A percentile compares a stretch with the other conserved stretches of the same genome.
phyloP scores from a whole-genome alignment of 805 yeast genomes.

The Danielozyma ontarioensis region DNA sequence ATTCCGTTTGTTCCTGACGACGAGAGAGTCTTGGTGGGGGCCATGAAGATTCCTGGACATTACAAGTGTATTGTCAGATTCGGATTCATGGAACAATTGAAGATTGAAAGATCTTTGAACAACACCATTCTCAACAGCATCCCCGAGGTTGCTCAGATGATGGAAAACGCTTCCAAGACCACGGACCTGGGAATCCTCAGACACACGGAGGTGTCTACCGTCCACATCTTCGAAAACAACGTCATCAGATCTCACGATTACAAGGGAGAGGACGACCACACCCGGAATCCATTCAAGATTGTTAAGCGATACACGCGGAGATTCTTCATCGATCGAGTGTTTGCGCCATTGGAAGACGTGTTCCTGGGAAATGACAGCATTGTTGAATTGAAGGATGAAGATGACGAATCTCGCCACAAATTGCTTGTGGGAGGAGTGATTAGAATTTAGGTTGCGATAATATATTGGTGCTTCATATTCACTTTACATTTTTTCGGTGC shows the following conservation, averaged over 20 bases:
- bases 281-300: slow-evolving; percentile 11
- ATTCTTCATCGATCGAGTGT: slow-evolving; percentile 18
- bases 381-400: slow-evolving; percentile 14
- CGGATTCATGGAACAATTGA: slow-evolving; percentile 43
- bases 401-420: slow-evolving; percentile 17
- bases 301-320: slow-evolving; percentile 11
- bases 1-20: slow-evolving; percentile 36
- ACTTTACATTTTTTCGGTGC: too few species aligned
- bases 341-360: slow-evolving; percentile 20
- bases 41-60: slow-evolving; percentile 40
- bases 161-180: not conserved
- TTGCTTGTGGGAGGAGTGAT: slow-evolving; percentile 22
- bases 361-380: slow-evolving; percentile 16
- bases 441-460: slow-evolving; percentile 16
- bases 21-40: slow-evolving; percentile 36
- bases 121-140: slow-evolving; percentile 15
- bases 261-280: slow-evolving; percentile 6
- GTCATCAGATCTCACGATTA: slow-evolving; percentile 19
- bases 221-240: slow-evolving; percentile 28
- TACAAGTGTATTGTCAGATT: slow-evolving; percentile 44
- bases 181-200: not conserved
- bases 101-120: slow-evolving; percentile 14
- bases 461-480: too few species aligned
- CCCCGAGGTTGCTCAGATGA: slow-evolving; percentile 11
- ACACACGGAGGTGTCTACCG: slow-evolving; percentile 11